Base-by-base conservation (phyloP, 2,329 filamentous ascomycete species). In the Cyphellophora europaea region DNA sequence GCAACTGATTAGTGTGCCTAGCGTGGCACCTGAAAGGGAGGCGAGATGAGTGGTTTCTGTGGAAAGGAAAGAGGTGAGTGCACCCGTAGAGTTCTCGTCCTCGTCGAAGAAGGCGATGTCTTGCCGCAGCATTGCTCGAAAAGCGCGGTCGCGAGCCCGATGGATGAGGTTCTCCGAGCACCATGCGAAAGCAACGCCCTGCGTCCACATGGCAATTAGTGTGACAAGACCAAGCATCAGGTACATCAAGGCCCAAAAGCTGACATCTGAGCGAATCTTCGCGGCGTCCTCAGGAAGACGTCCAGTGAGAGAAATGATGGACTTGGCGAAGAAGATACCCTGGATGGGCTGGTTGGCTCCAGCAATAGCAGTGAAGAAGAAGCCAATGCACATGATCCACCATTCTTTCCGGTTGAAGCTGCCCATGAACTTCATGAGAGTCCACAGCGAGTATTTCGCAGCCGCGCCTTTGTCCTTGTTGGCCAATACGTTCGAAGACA, bases 61-160 rank as follows among this genome's bases (percentile, higher is more conserved):
- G 2, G 84, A 88, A 10, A 95, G 66, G 61, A 93, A 91, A 0
- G 82, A 85, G 0, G 87, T 94, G 49, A 98, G 65, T 1, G 87
- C 82, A 45, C 91, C 91, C 5, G 86, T 79, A 5, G 82, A 87
- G 56, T 96, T 93, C 56, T 91, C 82, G 44, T 93, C 84, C 29
- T 70, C 71, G 57, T 96, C 91, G 49, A 95, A 98, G 58, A 88
- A 96, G 17, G 77, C 67, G 39, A 96, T 88, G 44, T 96, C 91
- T 59, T 96, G 89, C 45, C 88, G 82, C 33, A 96, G 74, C 65
- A 96, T 86, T 15, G 80, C 71, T 19, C 88, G 73, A 66, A 98
- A 95, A 5, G 87, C 82, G 38, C 69, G 69, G 56, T 91, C 78
- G 49, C 91, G 77, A 2, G 89, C 85, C 13, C 86, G 78, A 54